phyloP scores from a whole-genome alignment of 495 filamentous ascomycete genomes.

The Hypomontagnella submonticulosa region DNA sequence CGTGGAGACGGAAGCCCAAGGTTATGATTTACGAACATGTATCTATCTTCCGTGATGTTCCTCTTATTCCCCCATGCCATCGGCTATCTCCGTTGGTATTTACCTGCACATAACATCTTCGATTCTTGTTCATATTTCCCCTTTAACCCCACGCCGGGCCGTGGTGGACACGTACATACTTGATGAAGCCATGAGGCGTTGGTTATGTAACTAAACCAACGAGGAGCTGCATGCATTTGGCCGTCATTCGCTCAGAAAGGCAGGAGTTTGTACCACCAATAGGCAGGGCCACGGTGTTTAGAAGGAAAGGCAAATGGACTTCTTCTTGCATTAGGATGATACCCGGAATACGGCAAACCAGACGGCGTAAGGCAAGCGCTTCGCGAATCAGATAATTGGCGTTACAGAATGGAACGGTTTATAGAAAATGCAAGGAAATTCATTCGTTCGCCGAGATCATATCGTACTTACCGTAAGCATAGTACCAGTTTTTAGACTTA shows the following conservation, averaged over 20 bases:
- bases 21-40: background rate
- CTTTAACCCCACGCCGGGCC: no score
- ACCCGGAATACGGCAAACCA: background rate
- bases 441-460: no score
- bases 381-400: background rate
- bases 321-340: background rate
- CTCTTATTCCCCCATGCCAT: background rate
- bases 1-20: background rate
- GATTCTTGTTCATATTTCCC: background rate
- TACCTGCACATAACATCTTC: background rate
- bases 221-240: background rate
- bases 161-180: slow-evolving; percentile 1
- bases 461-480: no score
- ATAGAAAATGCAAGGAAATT: slow-evolving; percentile 3
- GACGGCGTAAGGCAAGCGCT: slow-evolving; percentile 5
- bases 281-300: background rate
- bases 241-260: background rate
- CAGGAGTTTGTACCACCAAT: slow-evolving; percentile 2
- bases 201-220: background rate
- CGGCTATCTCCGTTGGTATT: background rate
- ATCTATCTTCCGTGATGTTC: slow-evolving; percentile 4
- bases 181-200: background rate
- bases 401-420: slow-evolving; percentile 1
- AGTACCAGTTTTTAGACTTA: no score
- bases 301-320: background rate